Evolutionary conservation across 805 yeast genomes (phyloP), one percentile per base, ranked within the genome.

Genomic region (Vanderwaltozyma yarrowii): DNA sequence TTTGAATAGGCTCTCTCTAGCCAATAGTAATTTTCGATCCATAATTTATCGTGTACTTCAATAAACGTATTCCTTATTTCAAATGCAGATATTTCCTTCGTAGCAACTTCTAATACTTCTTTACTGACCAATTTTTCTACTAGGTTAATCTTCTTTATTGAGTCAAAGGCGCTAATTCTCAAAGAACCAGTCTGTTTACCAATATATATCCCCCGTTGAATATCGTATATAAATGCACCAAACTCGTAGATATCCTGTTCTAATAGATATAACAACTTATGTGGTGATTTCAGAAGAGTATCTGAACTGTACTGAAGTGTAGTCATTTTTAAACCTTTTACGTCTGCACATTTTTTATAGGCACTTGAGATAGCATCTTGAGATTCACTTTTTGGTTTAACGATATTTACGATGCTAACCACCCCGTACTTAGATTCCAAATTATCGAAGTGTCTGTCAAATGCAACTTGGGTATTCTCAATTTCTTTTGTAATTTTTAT

Each of bases 21-120:
- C 45, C 80, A 86, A 52, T 81, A 88, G 25, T 94, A 94, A 56
- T 87, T 87, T 54, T 88, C 95, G 6, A 94, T 92, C 96, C 96
- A 88, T 19, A 88, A 61, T 19, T 78, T 72, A 45, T 86, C 80
- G 47, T 86, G 94, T 20, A 76, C 76, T 13, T 69, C 63, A 51
- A 74, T 64, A n/a, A 85, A 61, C 6, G 74, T 80, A 16, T 67
- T 47, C 0, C 65, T 61, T 5, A 62, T 45, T 10, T 55, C 58
- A 11, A 56, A 41, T 25, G 65, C 66, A 2, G 62, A 61, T 40
- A 80, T 71, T 39, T 66, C 71, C 11, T 48, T 42, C 15, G 65
- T 49, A 7, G 65, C 62, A 29, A 56, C 38, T 16, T 61, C 64
- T 27, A 92, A 52, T 2, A 85, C 83, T 38, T 77, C 79, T 45